Base-by-base conservation (phyloP, 345 rosid species). In the Citrus inodora region DNA sequence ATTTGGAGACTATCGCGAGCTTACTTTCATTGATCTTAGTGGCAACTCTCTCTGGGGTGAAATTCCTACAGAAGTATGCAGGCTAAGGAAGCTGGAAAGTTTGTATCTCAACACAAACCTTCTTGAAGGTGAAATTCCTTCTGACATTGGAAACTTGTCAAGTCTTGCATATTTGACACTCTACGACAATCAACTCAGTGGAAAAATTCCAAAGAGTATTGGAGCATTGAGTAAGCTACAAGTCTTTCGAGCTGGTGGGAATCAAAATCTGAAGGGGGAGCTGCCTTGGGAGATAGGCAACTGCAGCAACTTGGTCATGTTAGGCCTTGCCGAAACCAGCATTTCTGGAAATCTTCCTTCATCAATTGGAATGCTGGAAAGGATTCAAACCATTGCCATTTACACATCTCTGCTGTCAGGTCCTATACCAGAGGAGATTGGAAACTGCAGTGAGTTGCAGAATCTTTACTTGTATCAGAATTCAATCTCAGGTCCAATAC, bases 281-380 rank as follows among this genome's bases (percentile, higher is more conserved):
- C 84, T 94, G 78, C 98, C 98, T 37, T 73, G 76, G 89, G 97
- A 94, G 91, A 94, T 96, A 58, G 98, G 98, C 2, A 92, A 91
- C 76, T 96, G 98, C 90, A 87, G 83, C 80, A 87, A 79, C 79
- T 87, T 96, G 86, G 90, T 91, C 21, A 86, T 91, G 68, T 81
- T 96, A 81, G 99, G 99, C 79, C 91, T 96, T 8, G 97, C 99
- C 0, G 99, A 94, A 51, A 96, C 99, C 58, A 84, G 99, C 87
- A 89, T 96, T 83, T 94, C 98, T 32, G 98, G 99, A 14, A 85
- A 68, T 48, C 88, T 92, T 13, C 98, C 98, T 46, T 81, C 91
- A 22, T 85, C 97, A 10, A 85, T 96, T 33, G 94, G 98, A 51
- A 88, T 73, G 88, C 87, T 96, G 79, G 90, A 87, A 77, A 85